Conservation (phyloP, 1,284 basidiomycete genomes). For the Ganoderma boninense region DNA sequence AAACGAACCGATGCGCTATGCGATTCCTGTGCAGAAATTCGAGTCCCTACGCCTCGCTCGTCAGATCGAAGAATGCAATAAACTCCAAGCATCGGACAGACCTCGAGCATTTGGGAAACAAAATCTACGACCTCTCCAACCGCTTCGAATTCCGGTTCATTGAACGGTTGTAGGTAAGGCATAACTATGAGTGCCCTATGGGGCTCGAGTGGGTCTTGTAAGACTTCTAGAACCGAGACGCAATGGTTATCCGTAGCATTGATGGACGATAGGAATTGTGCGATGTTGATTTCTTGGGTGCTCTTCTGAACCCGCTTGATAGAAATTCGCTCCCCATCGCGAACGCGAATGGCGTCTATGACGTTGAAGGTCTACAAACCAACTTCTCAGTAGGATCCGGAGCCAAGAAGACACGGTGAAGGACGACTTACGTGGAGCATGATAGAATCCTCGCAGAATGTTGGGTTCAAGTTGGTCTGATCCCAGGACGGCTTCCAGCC, state of each 20-base stretch:
- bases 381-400: not conserved
- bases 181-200: slow-evolving; percentile 33
- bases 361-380: not conserved
- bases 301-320: slow-evolving; percentile 31
- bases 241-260: slow-evolving; percentile 23
- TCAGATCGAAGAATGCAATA: too few relatives aligned
- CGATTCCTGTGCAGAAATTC: slow-evolving; percentile 35
- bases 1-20: slow-evolving; percentile 36
- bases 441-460: slow-evolving; percentile 22
- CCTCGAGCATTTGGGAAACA: too few relatives aligned
- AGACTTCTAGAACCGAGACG: slow-evolving; percentile 29
- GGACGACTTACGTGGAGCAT: not conserved
- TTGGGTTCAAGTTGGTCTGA: slow-evolving; percentile 12
- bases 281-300: slow-evolving; percentile 20
- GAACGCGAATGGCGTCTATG: slow-evolving; percentile 34
- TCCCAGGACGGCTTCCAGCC: slow-evolving; percentile 23
- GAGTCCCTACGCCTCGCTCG: slow-evolving; percentile 28
- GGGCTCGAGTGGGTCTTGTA: slow-evolving; percentile 25
- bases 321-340: slow-evolving; percentile 27
- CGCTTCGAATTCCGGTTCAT: slow-evolving; percentile 34
- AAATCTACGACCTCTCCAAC: too few relatives aligned
- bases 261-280: slow-evolving; percentile 8
- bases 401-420: too few relatives aligned
- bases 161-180: slow-evolving; percentile 35
- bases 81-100: too few relatives aligned